These are phyloP conservation scores for Huntiella abstrusa DNA, from an alignment of 2,329 filamentous ascomycete genomes.

Conservation along the genomic window DNA sequence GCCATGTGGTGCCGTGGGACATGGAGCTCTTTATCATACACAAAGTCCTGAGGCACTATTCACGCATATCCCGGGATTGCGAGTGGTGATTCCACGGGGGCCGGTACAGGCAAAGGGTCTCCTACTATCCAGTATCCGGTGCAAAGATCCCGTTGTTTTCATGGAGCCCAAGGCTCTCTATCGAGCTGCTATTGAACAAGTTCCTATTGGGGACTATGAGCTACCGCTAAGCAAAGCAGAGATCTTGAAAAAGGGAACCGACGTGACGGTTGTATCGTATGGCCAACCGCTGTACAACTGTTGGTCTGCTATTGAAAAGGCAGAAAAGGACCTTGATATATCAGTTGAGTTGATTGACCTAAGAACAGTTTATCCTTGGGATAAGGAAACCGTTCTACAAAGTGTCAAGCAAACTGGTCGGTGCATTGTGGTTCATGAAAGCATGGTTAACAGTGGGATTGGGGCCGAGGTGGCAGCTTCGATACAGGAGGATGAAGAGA, in stretches of 20 bases:
- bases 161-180: conserved; percentile 92
- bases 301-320: conserved; percentile 53
- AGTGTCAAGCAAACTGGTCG: conserved; percentile 78
- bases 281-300: conserved; percentile 80
- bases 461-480: conserved; percentile 79
- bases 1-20: conserved; percentile 78
- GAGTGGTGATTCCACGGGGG: conserved; percentile 71
- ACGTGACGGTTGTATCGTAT: conserved; percentile 74
- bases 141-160: conserved; percentile 78
- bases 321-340: conserved; percentile 56
- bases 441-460: conserved; percentile 76
- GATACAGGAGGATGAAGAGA: conserved; percentile 58
- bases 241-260: conserved; percentile 57
- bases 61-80: conserved; percentile 67
- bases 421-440: conserved; percentile 77
- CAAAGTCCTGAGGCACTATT: conserved; percentile 82
- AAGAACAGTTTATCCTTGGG: conserved; percentile 81
- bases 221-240: conserved; percentile 76
- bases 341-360: conserved; percentile 75
- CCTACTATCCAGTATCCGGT: conserved; percentile 53
- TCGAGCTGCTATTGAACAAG: conserved; percentile 77
- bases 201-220: conserved; percentile 63
- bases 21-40: conserved; percentile 74
- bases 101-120: conserved; percentile 80
- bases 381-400: conserved; percentile 57